Percentiles rank a stretch among this genome's conserved stretches.
Evolutionary conservation across 495 filamentous ascomycete species (phyloP).

Genomic region (Clohesyomyces aquaticus): DNA sequence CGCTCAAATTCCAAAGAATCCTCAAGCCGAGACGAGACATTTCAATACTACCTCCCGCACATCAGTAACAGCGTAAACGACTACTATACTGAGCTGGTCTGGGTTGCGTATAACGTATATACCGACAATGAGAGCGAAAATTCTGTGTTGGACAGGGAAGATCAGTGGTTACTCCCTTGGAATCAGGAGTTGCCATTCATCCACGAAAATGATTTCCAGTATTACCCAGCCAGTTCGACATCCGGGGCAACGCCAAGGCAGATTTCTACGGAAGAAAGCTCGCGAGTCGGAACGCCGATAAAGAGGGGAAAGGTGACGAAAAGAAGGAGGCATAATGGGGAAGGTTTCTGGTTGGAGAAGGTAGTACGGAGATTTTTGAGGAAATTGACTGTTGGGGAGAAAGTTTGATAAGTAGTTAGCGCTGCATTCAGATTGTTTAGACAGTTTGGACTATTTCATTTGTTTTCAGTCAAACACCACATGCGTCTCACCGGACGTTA

Average conservation of each 20-base stretch:
- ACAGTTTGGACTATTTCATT: not conserved
- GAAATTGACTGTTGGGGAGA: not conserved
- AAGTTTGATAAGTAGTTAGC: not conserved
- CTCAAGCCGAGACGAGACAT: no score
- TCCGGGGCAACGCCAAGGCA: not conserved
- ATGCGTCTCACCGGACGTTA: not conserved
- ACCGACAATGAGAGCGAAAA: not conserved
- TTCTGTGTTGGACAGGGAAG: not conserved
- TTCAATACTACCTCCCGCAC: conserved; percentile 31
- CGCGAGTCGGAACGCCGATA: not conserved
- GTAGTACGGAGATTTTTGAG: not conserved
- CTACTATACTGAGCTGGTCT: conserved; percentile 9
- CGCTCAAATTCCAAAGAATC: no score
- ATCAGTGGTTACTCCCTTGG: no score
- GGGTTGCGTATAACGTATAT: not conserved
- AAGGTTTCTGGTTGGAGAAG: conserved; percentile 19
- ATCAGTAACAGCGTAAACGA: conserved; percentile 10
- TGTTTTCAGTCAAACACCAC: not conserved
- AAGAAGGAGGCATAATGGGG: conserved; percentile 12
- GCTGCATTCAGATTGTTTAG: not conserved
- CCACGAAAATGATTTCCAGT: conserved; percentile 9
- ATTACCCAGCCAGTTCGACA: conserved; percentile 12
- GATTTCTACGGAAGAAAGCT: not conserved
- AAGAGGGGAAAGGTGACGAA: conserved; percentile 16
- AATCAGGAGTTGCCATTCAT: conserved; percentile 13